Base-by-base conservation (phyloP, 1,139 yeast species). In the Neolecta irregularis region DNA sequence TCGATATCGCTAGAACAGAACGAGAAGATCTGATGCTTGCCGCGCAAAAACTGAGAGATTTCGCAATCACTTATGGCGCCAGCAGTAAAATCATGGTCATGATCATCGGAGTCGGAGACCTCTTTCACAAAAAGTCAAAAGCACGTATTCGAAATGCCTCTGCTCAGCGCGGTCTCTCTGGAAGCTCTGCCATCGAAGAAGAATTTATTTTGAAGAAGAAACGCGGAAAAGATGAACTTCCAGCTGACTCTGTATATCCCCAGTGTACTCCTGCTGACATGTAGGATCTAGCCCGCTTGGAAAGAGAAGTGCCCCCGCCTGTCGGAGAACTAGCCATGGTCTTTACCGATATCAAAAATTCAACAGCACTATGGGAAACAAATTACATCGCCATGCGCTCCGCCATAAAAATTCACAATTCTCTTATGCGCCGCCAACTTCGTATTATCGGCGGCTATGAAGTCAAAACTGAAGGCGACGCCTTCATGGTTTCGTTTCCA, bases 381-480 rank as follows among this genome's bases (percentile, higher is more conserved):
- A 77, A 74, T 50, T 94, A 95, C 1, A 71, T 73, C 37, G 93
- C 95, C 0, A 88, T 88, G 99, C 65, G 96, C 54, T 76, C 93
- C 3, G 98, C 98, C 1, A 88, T 88, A 51, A 81, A 83, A 56
- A 77, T 79, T 6, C 99, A 88, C 56, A 91, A 88, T 53, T 71
- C 79, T 17, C 72, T 88, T 23, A 88, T 91, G 98, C 72, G 99
- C 52, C 71, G 98, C 35, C 92, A 81, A 49, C 61, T 88, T 45
- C 69, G 95, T 46, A 75, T 85, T 34, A 81, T 80, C 48, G 95
- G 96, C 29, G 98, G 98, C 2, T 88, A 88, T 52, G 99, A 88
- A 56, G 98, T 88, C 23, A 88, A 88, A 55, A 91, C 96, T 1
- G 99, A 91, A 71, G 99, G 99, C 50, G 99, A 88, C 61, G 94